Conservation (phyloP, 192 early-diverging fungal species). For the Mortierella claussenii region DNA sequence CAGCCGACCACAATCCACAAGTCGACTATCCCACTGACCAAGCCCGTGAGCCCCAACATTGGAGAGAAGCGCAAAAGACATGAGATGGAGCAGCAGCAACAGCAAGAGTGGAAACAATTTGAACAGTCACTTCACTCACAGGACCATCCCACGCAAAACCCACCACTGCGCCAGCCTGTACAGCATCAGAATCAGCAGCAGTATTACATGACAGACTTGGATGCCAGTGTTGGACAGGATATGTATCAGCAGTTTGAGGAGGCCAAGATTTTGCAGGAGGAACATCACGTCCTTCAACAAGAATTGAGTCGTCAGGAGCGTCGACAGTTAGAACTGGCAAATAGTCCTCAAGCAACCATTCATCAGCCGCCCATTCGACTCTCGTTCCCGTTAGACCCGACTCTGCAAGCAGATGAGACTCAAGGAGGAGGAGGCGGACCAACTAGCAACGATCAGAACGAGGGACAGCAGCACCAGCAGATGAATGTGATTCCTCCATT, state of each 20-base stretch:
- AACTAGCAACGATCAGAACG: neutral
- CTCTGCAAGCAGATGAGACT: slow-evolving; percentile 1
- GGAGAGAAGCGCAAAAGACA: slow-evolving; percentile 45
- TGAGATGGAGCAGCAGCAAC: slow-evolving; percentile 46
- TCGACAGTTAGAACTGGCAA: slow-evolving; percentile 27
- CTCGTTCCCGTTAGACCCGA: slow-evolving; percentile 25
- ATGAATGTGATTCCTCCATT: neutral
- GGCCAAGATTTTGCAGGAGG: slow-evolving; percentile 38
- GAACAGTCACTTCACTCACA: slow-evolving; percentile 5
- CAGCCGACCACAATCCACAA: slow-evolving; percentile 58
- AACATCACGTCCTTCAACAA: slow-evolving; percentile 17
- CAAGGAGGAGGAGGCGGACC: neutral
- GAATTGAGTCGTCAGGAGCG: slow-evolving; percentile 23
- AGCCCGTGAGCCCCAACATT: slow-evolving; percentile 51
- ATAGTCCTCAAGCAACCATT: slow-evolving; percentile 18
- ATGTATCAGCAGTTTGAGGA: slow-evolving; percentile 22
- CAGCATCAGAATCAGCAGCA: too few relatives aligned
- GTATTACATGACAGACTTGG: neutral
- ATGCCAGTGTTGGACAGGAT: neutral
- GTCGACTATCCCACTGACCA: slow-evolving; percentile 58
- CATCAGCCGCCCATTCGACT: slow-evolving; percentile 36
- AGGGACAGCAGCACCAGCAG: neutral
- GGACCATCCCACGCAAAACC: too few relatives aligned
- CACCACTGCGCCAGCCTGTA: too few relatives aligned
- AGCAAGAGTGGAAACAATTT: slow-evolving; percentile 3